These are phyloP conservation scores for Oropetium thomaeum DNA, from an alignment of 176 grass and related monocot genomes.

Conservation along the genomic window DNA sequence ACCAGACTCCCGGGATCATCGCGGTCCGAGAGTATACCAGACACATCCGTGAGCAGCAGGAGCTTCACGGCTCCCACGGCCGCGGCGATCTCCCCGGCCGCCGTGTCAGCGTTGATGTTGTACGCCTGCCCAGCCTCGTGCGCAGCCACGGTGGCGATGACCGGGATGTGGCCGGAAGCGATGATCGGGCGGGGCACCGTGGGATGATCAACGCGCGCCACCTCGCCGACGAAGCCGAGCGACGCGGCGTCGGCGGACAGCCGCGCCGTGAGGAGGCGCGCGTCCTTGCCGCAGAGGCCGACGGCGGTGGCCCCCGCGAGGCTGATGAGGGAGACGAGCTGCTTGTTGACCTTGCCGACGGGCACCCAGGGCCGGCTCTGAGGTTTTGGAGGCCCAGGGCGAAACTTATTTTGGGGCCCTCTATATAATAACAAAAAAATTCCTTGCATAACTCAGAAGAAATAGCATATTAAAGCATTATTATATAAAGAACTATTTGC, in stretches of 20 bases:
- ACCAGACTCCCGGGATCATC: conserved; percentile 64
- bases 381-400: too few species aligned
- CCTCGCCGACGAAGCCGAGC: conserved; percentile 76
- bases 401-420: too few species aligned
- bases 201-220: conserved; percentile 66
- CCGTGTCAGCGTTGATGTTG: conserved; percentile 88
- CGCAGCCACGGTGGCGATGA: conserved; percentile 80
- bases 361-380: too few species aligned
- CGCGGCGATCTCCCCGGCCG: conserved; percentile 69
- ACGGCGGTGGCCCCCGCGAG: conserved; percentile 62
- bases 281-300: conserved; percentile 77
- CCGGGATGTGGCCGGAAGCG: conserved; percentile 64
- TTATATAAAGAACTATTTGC: too few species aligned
- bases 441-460: too few species aligned
- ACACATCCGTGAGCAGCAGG: conserved; percentile 70
- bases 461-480: too few species aligned
- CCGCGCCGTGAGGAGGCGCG: conserved; percentile 60
- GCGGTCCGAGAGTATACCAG: conserved; percentile 57
- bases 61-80: conserved; percentile 81
- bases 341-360: conserved; percentile 85
- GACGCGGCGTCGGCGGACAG: conserved; percentile 48
- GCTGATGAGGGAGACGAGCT: conserved; percentile 80
- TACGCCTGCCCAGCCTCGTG: conserved; percentile 72
- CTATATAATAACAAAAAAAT: too few species aligned
- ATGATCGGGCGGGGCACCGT: conserved; percentile 60